phyloP scores from a whole-genome alignment of 495 filamentous ascomycete genomes.

The Neurospora intermedia region DNA sequence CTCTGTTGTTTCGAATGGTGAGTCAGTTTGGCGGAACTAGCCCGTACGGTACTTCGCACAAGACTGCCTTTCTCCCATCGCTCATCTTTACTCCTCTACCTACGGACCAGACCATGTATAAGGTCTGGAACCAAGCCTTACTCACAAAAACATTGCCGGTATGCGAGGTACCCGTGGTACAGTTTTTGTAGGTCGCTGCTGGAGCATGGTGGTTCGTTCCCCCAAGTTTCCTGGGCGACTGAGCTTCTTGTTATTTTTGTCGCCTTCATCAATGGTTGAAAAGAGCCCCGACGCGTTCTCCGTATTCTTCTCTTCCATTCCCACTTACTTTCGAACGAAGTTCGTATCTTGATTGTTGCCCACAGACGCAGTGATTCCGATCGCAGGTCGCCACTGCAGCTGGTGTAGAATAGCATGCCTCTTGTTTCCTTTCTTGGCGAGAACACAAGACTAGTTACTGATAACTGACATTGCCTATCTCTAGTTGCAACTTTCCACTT shows the following conservation, averaged over 20 bases:
- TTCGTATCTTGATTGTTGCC: neutral
- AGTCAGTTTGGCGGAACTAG: neutral
- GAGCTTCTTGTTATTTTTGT: neutral
- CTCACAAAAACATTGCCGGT: neutral
- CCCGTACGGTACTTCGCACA: neutral
- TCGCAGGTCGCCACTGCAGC: neutral
- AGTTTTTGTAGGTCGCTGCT: neutral
- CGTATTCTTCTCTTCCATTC: neutral
- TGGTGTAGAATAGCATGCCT: neutral
- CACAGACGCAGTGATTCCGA: neutral
- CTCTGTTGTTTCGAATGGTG: slow-evolving; percentile 50
- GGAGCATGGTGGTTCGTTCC: neutral
- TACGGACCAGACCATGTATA: neutral
- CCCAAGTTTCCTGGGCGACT: neutral
- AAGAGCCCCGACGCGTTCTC: neutral
- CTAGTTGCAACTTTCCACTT: slow-evolving; percentile 43
- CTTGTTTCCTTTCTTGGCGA: neutral
- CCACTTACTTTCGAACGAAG: neutral
- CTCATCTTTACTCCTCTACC: neutral
- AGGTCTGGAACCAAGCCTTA: neutral
- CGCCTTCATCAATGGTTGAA: neutral
- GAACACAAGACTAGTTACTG: too few relatives aligned
- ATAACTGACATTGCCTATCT: slow-evolving; percentile 4
- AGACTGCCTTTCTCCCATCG: neutral
- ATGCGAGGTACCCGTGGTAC: neutral